A percentile compares a stretch with the other conserved stretches of the same genome.
Evolutionary conservation across 2,329 filamentous ascomycete species (phyloP).

Genomic region (Byssothecium circinans): DNA sequence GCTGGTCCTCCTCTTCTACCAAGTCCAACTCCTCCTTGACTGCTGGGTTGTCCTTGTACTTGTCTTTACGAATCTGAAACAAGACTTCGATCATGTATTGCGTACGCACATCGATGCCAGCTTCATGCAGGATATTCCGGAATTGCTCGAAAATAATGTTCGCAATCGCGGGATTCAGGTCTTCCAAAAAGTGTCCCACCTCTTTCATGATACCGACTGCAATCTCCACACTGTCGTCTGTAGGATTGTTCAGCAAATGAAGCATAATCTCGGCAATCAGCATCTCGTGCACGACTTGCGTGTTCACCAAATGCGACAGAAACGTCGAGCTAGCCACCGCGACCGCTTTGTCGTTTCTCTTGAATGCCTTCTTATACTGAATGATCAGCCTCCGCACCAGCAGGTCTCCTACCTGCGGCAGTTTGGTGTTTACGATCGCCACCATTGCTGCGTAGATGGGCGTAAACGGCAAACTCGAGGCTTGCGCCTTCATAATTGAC

Average conservation of each 20-base stretch:
- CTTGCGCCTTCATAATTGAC: slow-evolving; percentile 98
- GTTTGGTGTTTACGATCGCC: slow-evolving; percentile 95
- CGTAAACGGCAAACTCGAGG: slow-evolving; percentile 91
- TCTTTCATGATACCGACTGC: slow-evolving; percentile 91
- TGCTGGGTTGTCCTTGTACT: slow-evolving; percentile 91
- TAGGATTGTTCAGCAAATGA: slow-evolving; percentile 90
- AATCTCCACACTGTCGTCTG: slow-evolving; percentile 96
- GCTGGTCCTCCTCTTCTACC: slow-evolving; percentile 97
- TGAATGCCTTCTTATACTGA: slow-evolving; percentile 94
- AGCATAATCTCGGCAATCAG: slow-evolving; percentile 89
- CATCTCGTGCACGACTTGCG: slow-evolving; percentile 94
- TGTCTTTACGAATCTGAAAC: slow-evolving; percentile 94
- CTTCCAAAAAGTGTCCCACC: slow-evolving; percentile 90
- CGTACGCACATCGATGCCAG: slow-evolving; percentile 95
- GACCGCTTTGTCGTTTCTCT: slow-evolving; percentile 94
- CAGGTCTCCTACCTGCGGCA: slow-evolving; percentile 91
- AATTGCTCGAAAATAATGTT: slow-evolving; percentile 95
- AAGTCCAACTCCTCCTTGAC: slow-evolving; percentile 91
- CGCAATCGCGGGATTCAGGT: slow-evolving; percentile 88
- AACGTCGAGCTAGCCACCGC: slow-evolving; percentile 93
- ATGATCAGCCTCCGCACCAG: slow-evolving; percentile 82
- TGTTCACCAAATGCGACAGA: slow-evolving; percentile 91
- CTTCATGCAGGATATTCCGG: slow-evolving; percentile 91
- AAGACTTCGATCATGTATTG: slow-evolving; percentile 99
- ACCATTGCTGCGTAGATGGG: slow-evolving; percentile 95